Conservation (phyloP, 495 filamentous ascomycete species). For the Podospora pseudopauciseta region DNA sequence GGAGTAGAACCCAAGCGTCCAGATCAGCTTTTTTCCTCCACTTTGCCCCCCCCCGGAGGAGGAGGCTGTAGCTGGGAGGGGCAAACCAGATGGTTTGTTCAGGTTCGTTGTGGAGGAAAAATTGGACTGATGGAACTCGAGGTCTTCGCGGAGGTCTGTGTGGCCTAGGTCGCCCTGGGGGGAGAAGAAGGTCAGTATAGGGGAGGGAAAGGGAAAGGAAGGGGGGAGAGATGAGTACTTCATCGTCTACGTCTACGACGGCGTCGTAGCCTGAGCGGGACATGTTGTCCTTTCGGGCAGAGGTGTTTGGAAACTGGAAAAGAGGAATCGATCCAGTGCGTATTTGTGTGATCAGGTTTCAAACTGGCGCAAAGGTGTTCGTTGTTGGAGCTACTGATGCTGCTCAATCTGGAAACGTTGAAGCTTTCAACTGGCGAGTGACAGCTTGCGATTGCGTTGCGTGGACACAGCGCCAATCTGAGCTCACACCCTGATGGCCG, state of each 20-base stretch:
- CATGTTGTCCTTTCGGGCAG: conserved; percentile 48
- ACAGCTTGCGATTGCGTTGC: conserved; percentile 25
- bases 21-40: conserved; percentile 74
- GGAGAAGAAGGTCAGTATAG: neutral
- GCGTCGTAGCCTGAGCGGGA: conserved; percentile 89
- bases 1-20: conserved; percentile 89
- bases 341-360: neutral
- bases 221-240: conserved; percentile 36
- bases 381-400: conserved; percentile 1
- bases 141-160: conserved; percentile 96
- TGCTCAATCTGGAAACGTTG: neutral
- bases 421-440: conserved; percentile 18
- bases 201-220: neutral
- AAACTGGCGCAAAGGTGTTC: conserved; percentile 7
- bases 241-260: conserved; percentile 92
- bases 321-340: neutral
- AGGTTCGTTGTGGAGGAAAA: conserved; percentile 39
- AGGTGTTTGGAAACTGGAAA: neutral
- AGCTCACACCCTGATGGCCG: conserved; percentile 11
- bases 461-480: conserved; percentile 9
- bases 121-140: conserved; percentile 92
- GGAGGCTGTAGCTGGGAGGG: conserved; percentile 58
- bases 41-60: conserved; percentile 35
- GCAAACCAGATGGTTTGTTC: conserved; percentile 40
- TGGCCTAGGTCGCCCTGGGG: conserved; percentile 90